These are phyloP conservation scores for Cutaneotrichosporon curvatum DNA, from an alignment of 1,284 basidiomycete genomes.

Conservation along the genomic window DNA sequence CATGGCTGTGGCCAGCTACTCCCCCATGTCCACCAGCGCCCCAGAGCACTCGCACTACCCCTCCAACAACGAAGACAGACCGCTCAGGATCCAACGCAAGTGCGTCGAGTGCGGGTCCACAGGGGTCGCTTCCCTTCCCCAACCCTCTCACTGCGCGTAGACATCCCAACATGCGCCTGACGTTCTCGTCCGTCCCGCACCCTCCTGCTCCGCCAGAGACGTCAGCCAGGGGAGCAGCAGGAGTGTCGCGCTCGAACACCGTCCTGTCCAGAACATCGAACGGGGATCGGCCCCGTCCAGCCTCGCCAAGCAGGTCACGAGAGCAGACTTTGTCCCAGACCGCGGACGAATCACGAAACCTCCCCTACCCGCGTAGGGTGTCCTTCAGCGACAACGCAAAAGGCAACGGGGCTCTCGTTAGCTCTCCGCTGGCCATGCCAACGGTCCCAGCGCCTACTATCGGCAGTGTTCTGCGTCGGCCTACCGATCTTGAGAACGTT, in stretches of 20 bases:
- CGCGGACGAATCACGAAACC: too few species aligned
- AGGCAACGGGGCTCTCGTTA: too few species aligned
- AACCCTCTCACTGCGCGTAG: slow-evolving; percentile 30
- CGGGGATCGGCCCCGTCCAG: slow-evolving; percentile 1
- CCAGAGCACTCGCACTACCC: background rate
- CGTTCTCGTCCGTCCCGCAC: slow-evolving; percentile 20
- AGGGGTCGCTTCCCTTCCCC: slow-evolving; percentile 30
- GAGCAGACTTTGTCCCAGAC: too few species aligned
- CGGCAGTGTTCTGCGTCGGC: too few species aligned
- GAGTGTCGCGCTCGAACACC: slow-evolving; percentile 5
- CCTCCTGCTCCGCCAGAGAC: background rate
- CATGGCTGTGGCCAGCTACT: slow-evolving; percentile 37
- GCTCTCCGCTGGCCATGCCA: background rate
- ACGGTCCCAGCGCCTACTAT: too few species aligned
- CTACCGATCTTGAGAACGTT: too few species aligned
- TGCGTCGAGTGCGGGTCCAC: slow-evolving; percentile 3
- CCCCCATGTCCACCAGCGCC: background rate
- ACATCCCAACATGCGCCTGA: slow-evolving; percentile 40
- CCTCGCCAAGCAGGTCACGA: background rate
- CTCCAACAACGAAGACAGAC: slow-evolving; percentile 5
- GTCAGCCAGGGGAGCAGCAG: background rate
- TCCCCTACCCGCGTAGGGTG: slow-evolving; percentile 6
- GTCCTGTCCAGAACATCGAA: slow-evolving; percentile 1
- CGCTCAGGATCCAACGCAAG: slow-evolving; percentile 7
- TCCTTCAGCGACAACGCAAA: slow-evolving; percentile 6